Conservation (phyloP, 169 alveolate species). For the Cryptosporidium bovis region DNA sequence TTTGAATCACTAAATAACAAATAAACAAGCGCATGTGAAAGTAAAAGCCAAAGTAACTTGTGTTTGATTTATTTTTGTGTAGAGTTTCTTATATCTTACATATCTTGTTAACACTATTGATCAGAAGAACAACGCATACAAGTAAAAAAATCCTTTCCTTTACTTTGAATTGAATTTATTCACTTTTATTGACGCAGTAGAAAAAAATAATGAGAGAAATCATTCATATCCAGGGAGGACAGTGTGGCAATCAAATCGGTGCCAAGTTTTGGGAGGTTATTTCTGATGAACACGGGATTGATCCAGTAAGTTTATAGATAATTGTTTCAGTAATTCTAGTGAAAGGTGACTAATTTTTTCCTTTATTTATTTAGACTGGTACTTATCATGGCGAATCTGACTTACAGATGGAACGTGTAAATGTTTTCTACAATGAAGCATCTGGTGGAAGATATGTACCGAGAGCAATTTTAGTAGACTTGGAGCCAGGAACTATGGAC, state of each 20-base stretch:
- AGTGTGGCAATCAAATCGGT: conserved; percentile 99
- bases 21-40: no score
- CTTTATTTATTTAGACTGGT: conserved; percentile 85
- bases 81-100: no score
- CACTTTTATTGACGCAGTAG: not conserved
- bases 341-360: not conserved
- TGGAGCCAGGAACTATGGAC: conserved; percentile 99
- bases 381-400: conserved; percentile 97
- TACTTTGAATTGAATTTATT: no score
- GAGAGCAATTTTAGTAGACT: conserved; percentile 97
- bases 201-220: conserved; percentile 94
- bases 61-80: no score
- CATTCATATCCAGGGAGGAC: conserved; percentile 99
- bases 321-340: not conserved
- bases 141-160: no score
- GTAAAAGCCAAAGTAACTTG: no score
- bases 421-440: conserved; percentile 97
- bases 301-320: conserved; percentile 86
- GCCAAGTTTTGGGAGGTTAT: conserved; percentile 99
- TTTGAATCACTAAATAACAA: no score
- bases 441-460: conserved; percentile 99
- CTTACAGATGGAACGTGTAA: conserved; percentile 94
- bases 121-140: no score
- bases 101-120: no score
- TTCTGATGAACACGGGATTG: conserved; percentile 99